Evolutionary conservation across 2,329 filamentous ascomycete species (phyloP).

Genomic region (Cryphonectria radicalis): DNA sequence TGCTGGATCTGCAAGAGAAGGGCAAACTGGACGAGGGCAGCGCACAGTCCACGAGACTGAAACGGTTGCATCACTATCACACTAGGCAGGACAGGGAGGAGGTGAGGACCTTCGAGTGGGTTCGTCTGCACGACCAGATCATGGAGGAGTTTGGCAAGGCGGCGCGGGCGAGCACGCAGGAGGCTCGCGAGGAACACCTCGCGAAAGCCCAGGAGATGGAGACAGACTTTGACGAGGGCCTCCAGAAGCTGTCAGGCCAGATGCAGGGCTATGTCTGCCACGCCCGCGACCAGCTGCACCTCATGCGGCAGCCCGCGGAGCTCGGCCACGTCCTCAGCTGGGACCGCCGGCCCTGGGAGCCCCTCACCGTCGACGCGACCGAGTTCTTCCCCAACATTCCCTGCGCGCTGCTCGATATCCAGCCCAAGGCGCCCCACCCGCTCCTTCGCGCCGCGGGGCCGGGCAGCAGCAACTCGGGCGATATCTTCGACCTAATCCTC

Average conservation of each 20-base stretch:
- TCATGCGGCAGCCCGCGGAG: constrained; percentile 52
- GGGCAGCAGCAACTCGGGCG: constrained; percentile 46
- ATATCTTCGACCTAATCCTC: constrained; percentile 59
- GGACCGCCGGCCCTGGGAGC: constrained; percentile 74
- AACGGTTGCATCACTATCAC: constrained; percentile 27
- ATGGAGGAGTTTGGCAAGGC: constrained; percentile 28
- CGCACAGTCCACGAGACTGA: constrained; percentile 19
- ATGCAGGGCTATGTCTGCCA: constrained; percentile 34
- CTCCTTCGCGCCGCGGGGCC: constrained; percentile 52
- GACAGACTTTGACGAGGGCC: constrained; percentile 35
- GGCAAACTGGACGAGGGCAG: constrained; percentile 25
- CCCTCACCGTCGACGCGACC: constrained; percentile 57
- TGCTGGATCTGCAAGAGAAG: constrained; percentile 42
- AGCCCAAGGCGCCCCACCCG: constrained; percentile 59
- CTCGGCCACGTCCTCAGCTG: constrained; percentile 61
- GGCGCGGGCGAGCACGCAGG: neutral
- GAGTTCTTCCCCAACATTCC: constrained; percentile 71
- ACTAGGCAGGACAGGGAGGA: constrained; percentile 29
- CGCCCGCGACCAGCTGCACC: constrained; percentile 57
- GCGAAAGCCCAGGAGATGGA: constrained; percentile 29
- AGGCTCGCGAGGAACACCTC: constrained; percentile 1
- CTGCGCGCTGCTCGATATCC: constrained; percentile 67
- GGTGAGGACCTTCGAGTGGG: constrained; percentile 34
- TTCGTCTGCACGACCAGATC: constrained; percentile 40
- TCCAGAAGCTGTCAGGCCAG: constrained; percentile 43